Evolutionary conservation across 2,329 filamentous ascomycete species (phyloP).

Genomic region (Xylaria sp.): DNA sequence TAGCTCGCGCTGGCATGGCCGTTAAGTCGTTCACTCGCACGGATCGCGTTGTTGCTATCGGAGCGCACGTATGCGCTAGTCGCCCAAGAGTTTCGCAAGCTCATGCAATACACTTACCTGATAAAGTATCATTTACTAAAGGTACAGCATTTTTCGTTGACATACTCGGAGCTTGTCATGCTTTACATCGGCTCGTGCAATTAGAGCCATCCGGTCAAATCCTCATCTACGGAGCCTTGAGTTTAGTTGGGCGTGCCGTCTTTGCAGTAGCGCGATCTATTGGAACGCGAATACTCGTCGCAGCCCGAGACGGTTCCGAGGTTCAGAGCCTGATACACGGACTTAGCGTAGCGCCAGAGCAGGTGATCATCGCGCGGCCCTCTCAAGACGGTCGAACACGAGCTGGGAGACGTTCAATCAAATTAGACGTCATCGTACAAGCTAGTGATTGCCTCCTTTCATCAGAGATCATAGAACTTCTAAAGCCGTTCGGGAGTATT

Average conservation of each 20-base stretch:
- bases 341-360: no score
- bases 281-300: slow-evolving; percentile 16
- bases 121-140: not conserved
- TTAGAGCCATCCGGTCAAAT: not conserved
- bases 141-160: slow-evolving; percentile 12
- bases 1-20: slow-evolving; percentile 14
- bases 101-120: not conserved
- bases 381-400: not conserved
- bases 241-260: slow-evolving; percentile 16
- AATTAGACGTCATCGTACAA: slow-evolving; percentile 29
- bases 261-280: slow-evolving; percentile 27
- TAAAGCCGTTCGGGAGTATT: slow-evolving; percentile 29
- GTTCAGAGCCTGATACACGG: not conserved
- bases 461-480: not conserved
- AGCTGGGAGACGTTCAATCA: no score
- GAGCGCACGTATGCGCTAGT: not conserved
- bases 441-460: slow-evolving; percentile 18
- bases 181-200: slow-evolving; percentile 7
- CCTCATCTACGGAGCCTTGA: slow-evolving; percentile 34
- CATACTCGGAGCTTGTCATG: slow-evolving; percentile 19
- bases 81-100: not conserved
- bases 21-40: slow-evolving; percentile 13
- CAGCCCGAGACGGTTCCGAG: slow-evolving; percentile 15
- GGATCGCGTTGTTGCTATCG: slow-evolving; percentile 27
- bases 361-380: not conserved